Base-by-base conservation (phyloP, 768 basidiomycete species). In the Obba rivulosa region DNA sequence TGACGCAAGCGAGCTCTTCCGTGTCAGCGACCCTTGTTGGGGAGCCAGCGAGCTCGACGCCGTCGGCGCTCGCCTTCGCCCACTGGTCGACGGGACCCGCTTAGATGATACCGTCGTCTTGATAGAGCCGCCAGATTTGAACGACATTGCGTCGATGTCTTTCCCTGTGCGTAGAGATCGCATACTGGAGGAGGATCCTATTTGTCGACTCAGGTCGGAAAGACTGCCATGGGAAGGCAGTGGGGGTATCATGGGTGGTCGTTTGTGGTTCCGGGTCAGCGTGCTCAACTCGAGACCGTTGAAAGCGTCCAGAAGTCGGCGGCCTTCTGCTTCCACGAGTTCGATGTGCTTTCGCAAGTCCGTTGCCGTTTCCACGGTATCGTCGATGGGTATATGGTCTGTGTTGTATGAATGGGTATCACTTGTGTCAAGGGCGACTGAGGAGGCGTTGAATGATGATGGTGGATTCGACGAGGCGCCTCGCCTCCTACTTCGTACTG, bases 221-320 rank as follows among this genome's bases (percentile, higher is more conserved):
- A 49, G 54, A 21, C 45, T 54, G 36, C 50, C 49, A 18, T 46
- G 56, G 8, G 51, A 56, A 41, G 55, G 59, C 25, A 51, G 55
- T 13, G 54, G 48, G 20, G 61, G 54, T 25, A 58, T 55, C 18
- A 51, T 37, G 41, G 62, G 68, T 1, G 65, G 71, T 41, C 70
- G 70, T 51, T 67, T 68, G 40, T 72, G 66, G 24, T 72, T 62
- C 13, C 74, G 74, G 9, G 81, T 80, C 41, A 88, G 66, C 18
- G 82, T 78, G 28, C 75, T 83, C 49, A 90, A 70, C 62, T 90
- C 87, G 34, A 90, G 70, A 8, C 87, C 85, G 56, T 79, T 86
- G 63, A 90, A 90, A 3, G 87, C 86, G 58, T 90, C 87, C 66
- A 88, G 75, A 40, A 90, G 65, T 42, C 83, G 72, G 52, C 75